Evolutionary conservation across 495 filamentous ascomycete genomes (phyloP).

Genomic region (Tuber calosporum): DNA sequence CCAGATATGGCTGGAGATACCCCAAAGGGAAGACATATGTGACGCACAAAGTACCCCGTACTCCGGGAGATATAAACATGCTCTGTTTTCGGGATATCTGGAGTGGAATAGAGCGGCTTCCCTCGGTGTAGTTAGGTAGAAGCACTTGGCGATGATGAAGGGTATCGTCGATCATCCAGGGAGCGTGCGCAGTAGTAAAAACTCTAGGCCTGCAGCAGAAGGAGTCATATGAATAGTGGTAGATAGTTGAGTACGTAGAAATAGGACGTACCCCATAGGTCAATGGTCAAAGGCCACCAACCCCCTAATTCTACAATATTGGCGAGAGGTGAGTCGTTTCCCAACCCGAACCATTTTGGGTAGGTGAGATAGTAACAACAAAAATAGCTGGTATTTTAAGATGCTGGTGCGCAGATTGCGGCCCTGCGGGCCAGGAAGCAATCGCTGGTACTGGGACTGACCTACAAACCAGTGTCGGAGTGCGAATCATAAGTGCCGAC

Average conservation of each 20-base stretch:
- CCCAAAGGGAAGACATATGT: constrained; percentile 17
- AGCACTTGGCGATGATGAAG: constrained; percentile 14
- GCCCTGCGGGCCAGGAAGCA: background rate
- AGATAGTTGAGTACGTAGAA: constrained; percentile 7
- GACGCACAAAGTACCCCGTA: constrained; percentile 10
- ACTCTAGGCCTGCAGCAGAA: constrained; percentile 24
- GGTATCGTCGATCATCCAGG: constrained; percentile 15
- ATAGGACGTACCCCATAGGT: constrained; percentile 22
- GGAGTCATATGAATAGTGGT: constrained; percentile 24
- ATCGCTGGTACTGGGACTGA: background rate
- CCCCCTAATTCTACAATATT: background rate
- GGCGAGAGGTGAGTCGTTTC: background rate
- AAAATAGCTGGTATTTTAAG: background rate
- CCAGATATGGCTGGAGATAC: constrained; percentile 13
- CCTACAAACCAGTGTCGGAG: background rate
- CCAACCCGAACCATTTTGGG: background rate
- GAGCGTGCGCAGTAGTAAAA: constrained; percentile 22
- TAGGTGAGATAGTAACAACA: background rate
- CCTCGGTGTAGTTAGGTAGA: constrained; percentile 25
- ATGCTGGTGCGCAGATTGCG: background rate
- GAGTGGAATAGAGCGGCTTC: constrained; percentile 26
- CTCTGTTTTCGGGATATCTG: constrained; percentile 13
- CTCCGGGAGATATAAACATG: constrained; percentile 17
- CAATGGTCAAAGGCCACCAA: background rate
- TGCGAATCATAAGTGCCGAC: background rate